These are phyloP conservation scores for Gossypium trilobum DNA, from an alignment of 441 rosid genomes.

Conservation along the genomic window DNA sequence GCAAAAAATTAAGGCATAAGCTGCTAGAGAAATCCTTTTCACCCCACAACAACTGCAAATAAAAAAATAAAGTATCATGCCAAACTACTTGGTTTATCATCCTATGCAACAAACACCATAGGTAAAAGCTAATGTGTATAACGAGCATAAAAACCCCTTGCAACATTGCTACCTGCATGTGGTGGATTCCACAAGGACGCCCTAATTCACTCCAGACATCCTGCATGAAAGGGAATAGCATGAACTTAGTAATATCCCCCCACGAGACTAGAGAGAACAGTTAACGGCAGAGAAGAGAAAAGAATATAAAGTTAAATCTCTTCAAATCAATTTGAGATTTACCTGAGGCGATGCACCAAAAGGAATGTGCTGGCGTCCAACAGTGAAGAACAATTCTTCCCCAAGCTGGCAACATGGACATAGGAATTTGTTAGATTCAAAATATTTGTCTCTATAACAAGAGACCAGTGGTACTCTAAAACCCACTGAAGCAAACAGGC, in stretches of 20 bases:
- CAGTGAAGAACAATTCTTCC: conserved; percentile 63
- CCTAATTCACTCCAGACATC: conserved; percentile 98
- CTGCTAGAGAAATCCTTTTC: not conserved
- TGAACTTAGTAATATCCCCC: not conserved
- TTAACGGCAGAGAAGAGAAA: not conserved
- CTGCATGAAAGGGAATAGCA: conserved; percentile 30
- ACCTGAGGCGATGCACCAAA: conserved; percentile 98
- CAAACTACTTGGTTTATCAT: not conserved
- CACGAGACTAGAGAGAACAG: not conserved
- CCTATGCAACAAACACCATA: not conserved
- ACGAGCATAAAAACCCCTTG: not conserved
- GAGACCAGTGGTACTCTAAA: conserved; percentile 1
- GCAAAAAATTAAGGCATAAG: conserved; percentile 1
- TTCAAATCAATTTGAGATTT: conserved; percentile 7
- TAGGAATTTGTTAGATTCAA: conserved; percentile 7
- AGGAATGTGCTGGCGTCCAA: conserved; percentile 81
- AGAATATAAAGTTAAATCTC: not conserved
- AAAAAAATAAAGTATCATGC: conserved; percentile 1
- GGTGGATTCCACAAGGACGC: conserved; percentile 95
- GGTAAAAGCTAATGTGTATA: not conserved
- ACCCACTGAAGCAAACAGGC: not conserved
- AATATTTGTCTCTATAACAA: not conserved
- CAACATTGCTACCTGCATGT: conserved; percentile 61
- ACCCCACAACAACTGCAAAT: not conserved
- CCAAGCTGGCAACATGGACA: conserved; percentile 55